These are phyloP conservation scores for Acacia confusa DNA, from an alignment of 306 rosid species.

Conservation along the genomic window DNA sequence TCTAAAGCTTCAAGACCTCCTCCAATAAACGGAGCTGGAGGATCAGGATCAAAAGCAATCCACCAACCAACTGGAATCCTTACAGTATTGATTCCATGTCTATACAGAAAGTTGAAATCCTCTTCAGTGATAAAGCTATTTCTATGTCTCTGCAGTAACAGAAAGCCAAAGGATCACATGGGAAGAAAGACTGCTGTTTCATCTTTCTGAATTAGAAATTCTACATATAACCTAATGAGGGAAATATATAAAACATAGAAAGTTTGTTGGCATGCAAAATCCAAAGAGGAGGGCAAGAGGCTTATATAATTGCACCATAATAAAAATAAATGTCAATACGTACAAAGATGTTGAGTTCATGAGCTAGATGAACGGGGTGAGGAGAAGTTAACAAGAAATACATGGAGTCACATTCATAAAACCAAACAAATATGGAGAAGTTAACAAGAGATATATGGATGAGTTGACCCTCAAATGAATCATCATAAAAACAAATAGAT, in stretches of 20 bases:
- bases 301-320: not conserved
- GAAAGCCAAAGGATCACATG: constrained; percentile 32
- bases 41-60: constrained; percentile 97
- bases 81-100: constrained; percentile 89
- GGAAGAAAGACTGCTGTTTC: constrained; percentile 21
- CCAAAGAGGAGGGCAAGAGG: not conserved
- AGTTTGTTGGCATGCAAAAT: not conserved
- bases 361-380: not conserved
- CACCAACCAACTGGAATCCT: constrained; percentile 99
- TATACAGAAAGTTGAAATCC: constrained; percentile 78
- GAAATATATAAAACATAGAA: no score
- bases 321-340: not conserved
- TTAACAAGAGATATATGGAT: not conserved
- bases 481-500: not conserved
- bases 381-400: constrained; percentile 1
- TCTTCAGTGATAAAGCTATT: constrained; percentile 68
- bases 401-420: not conserved
- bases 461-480: not conserved
- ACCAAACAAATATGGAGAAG: not conserved
- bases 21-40: constrained; percentile 86
- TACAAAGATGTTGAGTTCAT: not conserved
- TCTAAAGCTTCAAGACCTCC: constrained; percentile 89
- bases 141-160: constrained; percentile 79
- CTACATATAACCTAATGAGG: not conserved
- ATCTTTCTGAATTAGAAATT: not conserved